A percentile compares a stretch with the other conserved stretches of the same genome.
phyloP scores from a whole-genome alignment of 1,284 basidiomycete species.

The Marasmius tenuissimus region DNA sequence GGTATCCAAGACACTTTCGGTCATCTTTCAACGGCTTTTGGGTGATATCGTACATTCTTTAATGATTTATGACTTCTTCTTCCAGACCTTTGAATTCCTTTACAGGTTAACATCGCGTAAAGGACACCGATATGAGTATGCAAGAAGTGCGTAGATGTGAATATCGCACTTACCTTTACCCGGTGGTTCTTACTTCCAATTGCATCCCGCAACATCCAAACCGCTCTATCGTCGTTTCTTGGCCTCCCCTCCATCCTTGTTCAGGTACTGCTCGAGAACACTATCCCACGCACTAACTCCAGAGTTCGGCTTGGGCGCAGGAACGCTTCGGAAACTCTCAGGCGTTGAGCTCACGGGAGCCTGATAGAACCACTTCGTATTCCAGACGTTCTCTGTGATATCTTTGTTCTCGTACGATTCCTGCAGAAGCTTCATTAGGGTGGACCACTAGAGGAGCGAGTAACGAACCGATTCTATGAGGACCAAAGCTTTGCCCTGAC shows the following conservation, averaged over 20 bases:
- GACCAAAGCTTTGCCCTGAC: constrained; percentile 1
- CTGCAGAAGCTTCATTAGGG: background rate
- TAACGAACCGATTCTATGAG: constrained; percentile 1
- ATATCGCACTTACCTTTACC: too few species aligned
- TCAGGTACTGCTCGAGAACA: background rate
- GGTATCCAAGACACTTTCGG: too few species aligned
- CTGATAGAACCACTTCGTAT: constrained; percentile 1
- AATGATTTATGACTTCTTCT: too few species aligned
- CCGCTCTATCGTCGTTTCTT: too few species aligned
- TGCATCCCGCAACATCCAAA: too few species aligned
- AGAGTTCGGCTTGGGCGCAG: background rate
- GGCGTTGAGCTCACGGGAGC: background rate
- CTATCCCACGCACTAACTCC: background rate
- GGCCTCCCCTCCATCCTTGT: background rate
- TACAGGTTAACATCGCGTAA: too few species aligned
- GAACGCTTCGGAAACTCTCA: background rate
- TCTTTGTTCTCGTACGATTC: background rate
- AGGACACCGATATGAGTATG: too few species aligned
- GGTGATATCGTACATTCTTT: too few species aligned
- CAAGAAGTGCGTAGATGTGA: too few species aligned
- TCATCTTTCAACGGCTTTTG: too few species aligned
- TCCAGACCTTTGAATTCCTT: too few species aligned
- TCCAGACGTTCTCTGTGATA: constrained; percentile 1
- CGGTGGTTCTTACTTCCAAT: too few species aligned
- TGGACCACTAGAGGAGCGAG: background rate